phyloP scores from a whole-genome alignment of 225 moss, liverwort and hornwort genomes.

The Neckera pumila region DNA sequence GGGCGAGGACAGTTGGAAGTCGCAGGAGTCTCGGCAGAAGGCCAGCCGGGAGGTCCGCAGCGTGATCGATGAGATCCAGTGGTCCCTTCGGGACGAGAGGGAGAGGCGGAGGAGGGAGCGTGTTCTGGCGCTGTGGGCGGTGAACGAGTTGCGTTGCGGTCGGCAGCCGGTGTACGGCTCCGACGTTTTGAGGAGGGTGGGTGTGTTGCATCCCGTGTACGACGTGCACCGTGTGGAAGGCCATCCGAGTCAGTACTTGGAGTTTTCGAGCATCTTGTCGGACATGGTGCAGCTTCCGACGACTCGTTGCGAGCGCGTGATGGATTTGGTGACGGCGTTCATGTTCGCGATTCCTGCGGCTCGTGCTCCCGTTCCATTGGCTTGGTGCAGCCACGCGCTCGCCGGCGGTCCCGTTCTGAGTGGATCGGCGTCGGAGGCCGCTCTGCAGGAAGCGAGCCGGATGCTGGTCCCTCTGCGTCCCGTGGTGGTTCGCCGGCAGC shows the following conservation, averaged over 20 bases:
- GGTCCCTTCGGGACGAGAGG: slow-evolving; percentile 36
- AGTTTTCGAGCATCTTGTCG: slow-evolving; percentile 63
- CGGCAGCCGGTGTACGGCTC: slow-evolving; percentile 52
- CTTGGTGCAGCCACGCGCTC: slow-evolving; percentile 67
- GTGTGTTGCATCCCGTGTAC: slow-evolving; percentile 54
- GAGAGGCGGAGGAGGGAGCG: slow-evolving; percentile 56
- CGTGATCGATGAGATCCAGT: slow-evolving; percentile 71
- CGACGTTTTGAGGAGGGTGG: slow-evolving; percentile 52
- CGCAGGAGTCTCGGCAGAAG: slow-evolving; percentile 10
- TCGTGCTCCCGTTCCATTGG: slow-evolving; percentile 64
- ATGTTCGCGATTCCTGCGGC: slow-evolving; percentile 91
- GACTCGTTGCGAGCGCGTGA: slow-evolving; percentile 50
- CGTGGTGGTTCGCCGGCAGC: slow-evolving; percentile 74
- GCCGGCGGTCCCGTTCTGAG: slow-evolving; percentile 4
- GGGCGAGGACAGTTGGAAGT: slow-evolving; percentile 77
- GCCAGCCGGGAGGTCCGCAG: slow-evolving; percentile 28
- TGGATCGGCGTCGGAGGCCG: slow-evolving; percentile 1
- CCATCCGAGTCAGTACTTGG: slow-evolving; percentile 35
- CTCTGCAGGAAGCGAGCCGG: slow-evolving; percentile 34
- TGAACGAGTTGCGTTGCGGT: slow-evolving; percentile 67
- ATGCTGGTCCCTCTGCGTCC: slow-evolving; percentile 72
- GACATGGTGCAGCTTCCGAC: slow-evolving; percentile 75
- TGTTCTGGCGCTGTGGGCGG: slow-evolving; percentile 24
- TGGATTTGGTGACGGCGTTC: slow-evolving; percentile 79
- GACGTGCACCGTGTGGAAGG: slow-evolving; percentile 67